Base-by-base conservation (phyloP, 2,329 filamentous ascomycete genomes). In the Meredithiella fracta region DNA sequence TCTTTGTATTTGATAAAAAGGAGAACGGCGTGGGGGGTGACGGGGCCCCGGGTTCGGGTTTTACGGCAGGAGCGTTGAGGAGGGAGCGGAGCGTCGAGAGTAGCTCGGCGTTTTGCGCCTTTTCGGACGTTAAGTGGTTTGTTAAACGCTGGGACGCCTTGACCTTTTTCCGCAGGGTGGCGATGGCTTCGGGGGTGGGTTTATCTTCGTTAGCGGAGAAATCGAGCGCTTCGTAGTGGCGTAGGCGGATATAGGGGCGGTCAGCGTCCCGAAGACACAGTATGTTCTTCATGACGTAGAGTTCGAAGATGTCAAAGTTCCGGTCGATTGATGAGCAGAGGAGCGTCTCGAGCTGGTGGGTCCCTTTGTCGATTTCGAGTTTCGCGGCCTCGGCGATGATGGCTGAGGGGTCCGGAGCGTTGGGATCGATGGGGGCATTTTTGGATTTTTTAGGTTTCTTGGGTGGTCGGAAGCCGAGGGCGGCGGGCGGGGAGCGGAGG, bases 261-360 rank as follows among this genome's bases (percentile, higher is more conserved):
- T 91, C 85, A 26, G 82, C 79, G 51, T 79, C 79, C 37, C 67
- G 66, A 40, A 91, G 79, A 42, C 78, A 83, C 60, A 92, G 70
- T 62, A 90, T 85, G 65, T 96, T 96, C 61, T 88, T 76, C 72
- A 98, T 75, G 53, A 88, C 83, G 70, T 91, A 96, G 57, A 98
- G 85, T 72, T 92, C 86, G 63, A 91, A 84, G 60, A 85, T 82
- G 71, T 92, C 86, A 65, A 91, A 91, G 61, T 86, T 86, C 67
- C 83, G 85, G 69, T 92, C 86, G 61, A 91, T 86, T 63, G 82
- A 85, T 47, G 84, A 79, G 67, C 86, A 87, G 26, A 91, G 75
- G 7, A 92, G 73, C 15, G 86, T 92, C 68, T 92, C 86, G 44
- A 92, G 74, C 71, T 89, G 83, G 69, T 91, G 86, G 14, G 87